These are phyloP conservation scores for Pichia sp. DNA, from an alignment of 1,139 yeast genomes.

Conservation along the genomic window DNA sequence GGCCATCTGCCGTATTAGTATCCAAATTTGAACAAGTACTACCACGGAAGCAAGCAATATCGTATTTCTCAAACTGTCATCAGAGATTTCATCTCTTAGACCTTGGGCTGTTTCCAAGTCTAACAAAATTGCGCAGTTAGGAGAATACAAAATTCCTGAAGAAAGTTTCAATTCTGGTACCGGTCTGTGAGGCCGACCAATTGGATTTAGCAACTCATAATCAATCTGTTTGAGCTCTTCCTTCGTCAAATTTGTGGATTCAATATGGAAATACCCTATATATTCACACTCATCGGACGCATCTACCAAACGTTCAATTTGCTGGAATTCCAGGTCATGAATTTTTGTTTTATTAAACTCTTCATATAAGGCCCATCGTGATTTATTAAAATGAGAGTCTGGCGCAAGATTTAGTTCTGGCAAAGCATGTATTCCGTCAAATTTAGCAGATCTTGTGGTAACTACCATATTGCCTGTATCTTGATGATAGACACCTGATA, in stretches of 20 bases:
- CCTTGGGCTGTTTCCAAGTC: slow-evolving; percentile 49
- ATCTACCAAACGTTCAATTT: slow-evolving; percentile 37
- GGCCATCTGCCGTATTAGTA: slow-evolving; percentile 63
- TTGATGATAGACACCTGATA: slow-evolving; percentile 69
- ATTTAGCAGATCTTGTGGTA: slow-evolving; percentile 66
- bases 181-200: slow-evolving; percentile 65
- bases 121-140: slow-evolving; percentile 74
- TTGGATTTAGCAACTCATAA: slow-evolving; percentile 63
- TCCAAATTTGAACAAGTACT: slow-evolving; percentile 43
- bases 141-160: slow-evolving; percentile 67
- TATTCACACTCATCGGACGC: slow-evolving; percentile 62
- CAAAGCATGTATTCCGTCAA: slow-evolving; percentile 54
- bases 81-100: slow-evolving; percentile 48
- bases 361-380: slow-evolving; percentile 38
- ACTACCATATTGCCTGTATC: slow-evolving; percentile 64
- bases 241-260: slow-evolving; percentile 50
- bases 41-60: slow-evolving; percentile 47
- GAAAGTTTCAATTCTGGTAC: slow-evolving; percentile 55
- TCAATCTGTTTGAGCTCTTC: slow-evolving; percentile 61
- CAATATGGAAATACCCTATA: slow-evolving; percentile 62
- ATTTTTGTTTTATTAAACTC: slow-evolving; percentile 41
- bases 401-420: slow-evolving; percentile 51
- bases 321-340: slow-evolving; percentile 32
- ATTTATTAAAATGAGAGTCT: slow-evolving; percentile 40
- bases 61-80: slow-evolving; percentile 40